Evolutionary conservation across 1,139 yeast genomes (phyloP), one percentile per base, ranked within the genome.

Genomic region (Zygosaccharomyces pseudobailii): DNA sequence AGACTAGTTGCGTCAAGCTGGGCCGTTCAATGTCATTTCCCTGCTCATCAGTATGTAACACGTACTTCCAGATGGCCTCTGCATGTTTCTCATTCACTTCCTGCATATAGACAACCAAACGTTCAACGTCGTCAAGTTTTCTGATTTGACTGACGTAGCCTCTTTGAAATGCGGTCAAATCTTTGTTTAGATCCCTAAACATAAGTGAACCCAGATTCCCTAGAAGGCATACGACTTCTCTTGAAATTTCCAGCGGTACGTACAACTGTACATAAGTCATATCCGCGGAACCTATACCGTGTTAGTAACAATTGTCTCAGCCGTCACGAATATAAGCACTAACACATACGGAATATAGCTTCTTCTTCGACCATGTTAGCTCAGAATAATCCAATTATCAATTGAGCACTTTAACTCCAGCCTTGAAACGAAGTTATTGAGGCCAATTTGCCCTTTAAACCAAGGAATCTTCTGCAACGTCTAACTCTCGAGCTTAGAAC

Each of bases 201-300:
- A 84, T 87, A 41, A 84, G 71, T 48, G 78, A 66, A 44, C 84
- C 82, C 56, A 82, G 67, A 42, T 78, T 78, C 8, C 92, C 92
- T 40, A 85, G 69, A 23, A 80, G 71, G 60, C 82, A 79, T 40
- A 83, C 75, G 10, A 83, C 73, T 49, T 82, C 87, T 56, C 92
- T 71, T 2, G 85, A 71, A 22, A 80, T 77, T 66, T 85, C 94
- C 23, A 82, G 72, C 2, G 90, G 89, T 45, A 84, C 80, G 61
- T 83, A 84, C 57, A 85, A 68, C 62, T 84, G 87, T 38, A 84
- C 79, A 66, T 83, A 76, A 21, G 87, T 79, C 92, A 84, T 84
- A 58, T 81, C 86, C 78, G 92, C 92, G 43, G 92, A 84, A 59
- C 78, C 50, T 47, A 28, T 31, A 25, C 20, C 23, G 33, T n/a